A percentile compares a stretch with the other conserved stretches of the same genome.
These are phyloP conservation scores for Coemansia sp. DNA, from an alignment of 192 early-diverging fungal species.

Conservation along the genomic window DNA sequence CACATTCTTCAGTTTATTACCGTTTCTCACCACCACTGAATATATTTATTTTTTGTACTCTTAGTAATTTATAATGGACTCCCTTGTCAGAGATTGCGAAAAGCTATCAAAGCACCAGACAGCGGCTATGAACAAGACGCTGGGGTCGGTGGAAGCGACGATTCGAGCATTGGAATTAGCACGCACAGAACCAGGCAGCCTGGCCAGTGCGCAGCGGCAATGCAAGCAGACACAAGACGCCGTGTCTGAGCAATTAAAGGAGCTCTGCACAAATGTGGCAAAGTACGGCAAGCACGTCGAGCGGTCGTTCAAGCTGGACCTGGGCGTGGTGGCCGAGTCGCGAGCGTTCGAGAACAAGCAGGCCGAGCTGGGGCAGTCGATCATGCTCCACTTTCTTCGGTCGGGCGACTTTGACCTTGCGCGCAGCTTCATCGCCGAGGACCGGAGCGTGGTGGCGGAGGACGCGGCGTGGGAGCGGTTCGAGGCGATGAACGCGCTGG, in stretches of 20 bases:
- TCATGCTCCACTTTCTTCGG: slow-evolving; percentile 80
- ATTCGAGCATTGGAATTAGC: slow-evolving; percentile 48
- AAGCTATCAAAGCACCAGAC: slow-evolving; percentile 69
- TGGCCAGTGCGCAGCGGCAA: not conserved
- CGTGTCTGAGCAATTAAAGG: slow-evolving; percentile 62
- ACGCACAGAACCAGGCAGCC: not conserved
- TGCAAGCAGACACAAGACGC: slow-evolving; percentile 11
- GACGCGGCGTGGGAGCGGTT: slow-evolving; percentile 67
- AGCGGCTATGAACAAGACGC: slow-evolving; percentile 52
- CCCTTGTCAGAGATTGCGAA: slow-evolving; percentile 65
- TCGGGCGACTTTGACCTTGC: slow-evolving; percentile 87
- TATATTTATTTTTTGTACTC: slow-evolving; percentile 8
- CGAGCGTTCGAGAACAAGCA: slow-evolving; percentile 76
- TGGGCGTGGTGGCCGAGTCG: slow-evolving; percentile 65
- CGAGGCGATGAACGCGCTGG: slow-evolving; percentile 78
- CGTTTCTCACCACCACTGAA: no score
- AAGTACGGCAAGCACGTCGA: slow-evolving; percentile 80
- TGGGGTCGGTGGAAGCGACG: slow-evolving; percentile 52
- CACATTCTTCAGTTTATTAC: no score
- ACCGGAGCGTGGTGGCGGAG: slow-evolving; percentile 36
- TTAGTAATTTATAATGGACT: slow-evolving; percentile 57
- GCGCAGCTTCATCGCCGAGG: slow-evolving; percentile 54
- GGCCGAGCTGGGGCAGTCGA: slow-evolving; percentile 61
- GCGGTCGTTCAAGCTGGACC: slow-evolving; percentile 73
- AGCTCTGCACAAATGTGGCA: slow-evolving; percentile 61